Conservation (phyloP, 2,329 filamentous ascomycete species). For the Clarireedia homoeocarpa region DNA sequence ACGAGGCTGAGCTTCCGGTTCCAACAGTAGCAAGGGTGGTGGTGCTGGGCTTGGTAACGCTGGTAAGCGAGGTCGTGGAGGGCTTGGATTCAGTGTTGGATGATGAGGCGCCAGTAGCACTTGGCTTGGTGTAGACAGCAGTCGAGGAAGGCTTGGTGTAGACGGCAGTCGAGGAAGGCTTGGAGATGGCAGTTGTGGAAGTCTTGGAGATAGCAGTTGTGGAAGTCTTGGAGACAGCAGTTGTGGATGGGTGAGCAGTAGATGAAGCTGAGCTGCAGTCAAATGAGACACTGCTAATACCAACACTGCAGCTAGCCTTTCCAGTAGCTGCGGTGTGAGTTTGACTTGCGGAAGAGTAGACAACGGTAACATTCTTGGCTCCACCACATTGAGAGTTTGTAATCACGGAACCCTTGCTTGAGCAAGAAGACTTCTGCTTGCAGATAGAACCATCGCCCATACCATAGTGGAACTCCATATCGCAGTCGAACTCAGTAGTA, state of each 20-base stretch:
- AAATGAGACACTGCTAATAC: constrained; percentile 68
- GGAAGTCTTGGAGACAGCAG: constrained; percentile 2
- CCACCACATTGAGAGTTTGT: constrained; percentile 89
- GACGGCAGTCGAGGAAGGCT: not conserved
- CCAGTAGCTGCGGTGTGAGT: constrained; percentile 41
- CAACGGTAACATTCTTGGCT: constrained; percentile 71
- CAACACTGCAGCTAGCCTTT: constrained; percentile 57
- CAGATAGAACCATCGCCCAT: constrained; percentile 79
- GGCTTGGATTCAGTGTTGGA: not conserved
- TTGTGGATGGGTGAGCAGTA: constrained; percentile 14
- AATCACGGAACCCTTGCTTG: constrained; percentile 57
- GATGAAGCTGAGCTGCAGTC: constrained; percentile 47
- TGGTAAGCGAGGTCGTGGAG: not conserved
- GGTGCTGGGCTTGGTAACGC: not conserved
- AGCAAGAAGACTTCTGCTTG: constrained; percentile 68
- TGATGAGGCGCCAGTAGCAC: not conserved
- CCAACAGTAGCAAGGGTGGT: not conserved
- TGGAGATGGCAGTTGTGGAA: constrained; percentile 9
- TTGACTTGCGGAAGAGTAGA: constrained; percentile 41
- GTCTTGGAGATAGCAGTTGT: not conserved
- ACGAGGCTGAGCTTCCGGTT: not conserved
- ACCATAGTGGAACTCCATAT: constrained; percentile 77
- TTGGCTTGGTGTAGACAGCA: not conserved
- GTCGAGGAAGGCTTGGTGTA: not conserved
- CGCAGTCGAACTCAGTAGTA: constrained; percentile 64